Evolutionary conservation across 2,329 filamentous ascomycete species (phyloP), one percentile per base, ranked within the genome.

Genomic region (Coccinonectria pachysandricola): DNA sequence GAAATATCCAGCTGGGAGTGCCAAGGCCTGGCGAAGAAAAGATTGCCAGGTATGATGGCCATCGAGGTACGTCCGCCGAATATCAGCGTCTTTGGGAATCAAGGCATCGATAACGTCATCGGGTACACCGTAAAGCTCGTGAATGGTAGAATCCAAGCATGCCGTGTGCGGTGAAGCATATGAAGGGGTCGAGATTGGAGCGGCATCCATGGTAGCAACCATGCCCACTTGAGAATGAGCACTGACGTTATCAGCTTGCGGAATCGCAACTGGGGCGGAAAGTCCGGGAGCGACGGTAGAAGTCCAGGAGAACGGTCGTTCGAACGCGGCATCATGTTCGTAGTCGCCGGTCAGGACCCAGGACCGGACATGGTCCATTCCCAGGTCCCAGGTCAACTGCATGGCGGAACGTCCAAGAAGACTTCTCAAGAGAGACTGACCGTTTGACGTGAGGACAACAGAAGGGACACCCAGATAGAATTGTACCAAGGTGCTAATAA

Each of bases 351-450:
- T 27, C 12, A 46, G 34, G 35, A 46, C 42, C 43, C 43, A 46
- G 34, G 43, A 41, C 40, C 39, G 40, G 33, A 45, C 42, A 34
- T 46, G 43, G 36, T 42, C 43, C 38, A 46, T 39, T 26, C 28
- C 40, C 23, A 39, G 36, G 36, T 45, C 42, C 43, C 43, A 46
- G n/a, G 36, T 41, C 32, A 44, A 31, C 35, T 46, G 42, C 43
- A 46, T 46, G 28, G 22, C 35, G 32, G 27, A 24, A 26, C 21
- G 20, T 7, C 17, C 10, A 7, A 10, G 17, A 19, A 19, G 17
- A 10, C 17, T n/a, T n/a, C n/a, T n/a, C n/a, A n/a, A n/a, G n/a
- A n/a, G n/a, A n/a, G n/a, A n/a, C n/a, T n/a, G n/a, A n/a, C n/a
- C n/a, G n/a, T n/a, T n/a, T n/a, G n/a, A n/a, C n/a, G n/a, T n/a